These are phyloP conservation scores for Trichoderma sp. DNA, from an alignment of 2,329 filamentous ascomycete genomes.

Conservation along the genomic window DNA sequence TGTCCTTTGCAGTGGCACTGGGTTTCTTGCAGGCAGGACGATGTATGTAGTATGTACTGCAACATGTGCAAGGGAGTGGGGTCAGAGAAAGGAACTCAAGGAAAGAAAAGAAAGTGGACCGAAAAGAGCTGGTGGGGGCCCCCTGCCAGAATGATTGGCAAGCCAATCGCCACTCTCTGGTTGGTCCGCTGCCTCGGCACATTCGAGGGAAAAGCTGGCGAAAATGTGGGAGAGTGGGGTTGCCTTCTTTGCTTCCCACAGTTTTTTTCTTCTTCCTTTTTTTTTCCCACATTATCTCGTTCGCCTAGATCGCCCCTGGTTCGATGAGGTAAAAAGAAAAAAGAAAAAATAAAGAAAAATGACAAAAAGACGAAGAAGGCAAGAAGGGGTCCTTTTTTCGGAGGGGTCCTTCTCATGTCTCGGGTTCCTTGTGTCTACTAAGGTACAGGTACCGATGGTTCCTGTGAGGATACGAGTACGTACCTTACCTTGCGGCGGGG, in stretches of 20 bases:
- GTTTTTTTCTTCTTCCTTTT: conserved; percentile 10
- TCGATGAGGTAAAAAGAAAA: conserved; percentile 18
- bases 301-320: conserved; percentile 5
- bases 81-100: neutral
- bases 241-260: neutral
- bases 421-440: too few relatives aligned
- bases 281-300: neutral
- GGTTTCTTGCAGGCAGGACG: too few relatives aligned
- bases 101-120: too few relatives aligned
- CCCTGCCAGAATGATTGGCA: conserved; percentile 7
- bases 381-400: conserved; percentile 4
- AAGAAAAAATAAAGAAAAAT: too few relatives aligned
- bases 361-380: neutral
- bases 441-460: too few relatives aligned
- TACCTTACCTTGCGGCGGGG: neutral
- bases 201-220: conserved; percentile 3
- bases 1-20: too few relatives aligned
- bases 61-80: neutral
- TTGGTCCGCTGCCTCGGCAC: conserved; percentile 24
- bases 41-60: too few relatives aligned
- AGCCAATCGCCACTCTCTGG: conserved; percentile 7
- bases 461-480: too few relatives aligned
- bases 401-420: neutral
- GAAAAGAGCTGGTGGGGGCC: conserved; percentile 16
- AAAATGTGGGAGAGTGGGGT: neutral